Percentiles rank a stretch among this genome's conserved stretches.
phyloP scores from a whole-genome alignment of 2,329 filamentous ascomycete species.

The Colletotrichum sp. region DNA sequence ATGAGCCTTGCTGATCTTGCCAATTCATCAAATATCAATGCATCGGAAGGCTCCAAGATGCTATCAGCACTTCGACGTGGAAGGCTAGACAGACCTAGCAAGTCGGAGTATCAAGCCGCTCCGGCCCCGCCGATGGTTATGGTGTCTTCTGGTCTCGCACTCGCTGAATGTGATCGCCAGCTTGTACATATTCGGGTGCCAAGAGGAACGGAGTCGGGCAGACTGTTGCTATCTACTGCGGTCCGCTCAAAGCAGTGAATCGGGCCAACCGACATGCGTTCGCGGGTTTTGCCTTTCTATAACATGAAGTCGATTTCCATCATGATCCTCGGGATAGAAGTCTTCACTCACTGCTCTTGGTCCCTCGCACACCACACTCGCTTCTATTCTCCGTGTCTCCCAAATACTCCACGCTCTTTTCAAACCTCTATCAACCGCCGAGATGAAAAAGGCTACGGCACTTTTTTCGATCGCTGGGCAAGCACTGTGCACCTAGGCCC shows the following conservation, averaged over 20 bases:
- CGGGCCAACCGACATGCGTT: no score
- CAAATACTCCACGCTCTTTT: neutral
- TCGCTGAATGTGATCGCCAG: neutral
- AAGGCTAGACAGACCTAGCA: rapidly evolving
- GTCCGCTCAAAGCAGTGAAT: neutral
- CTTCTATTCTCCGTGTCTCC: neutral
- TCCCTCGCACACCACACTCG: neutral
- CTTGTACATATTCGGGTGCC: neutral
- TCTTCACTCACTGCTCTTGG: neutral
- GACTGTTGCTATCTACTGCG: neutral
- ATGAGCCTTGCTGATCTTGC: neutral
- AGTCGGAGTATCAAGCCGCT: neutral
- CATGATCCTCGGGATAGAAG: neutral
- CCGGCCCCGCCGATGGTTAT: neutral
- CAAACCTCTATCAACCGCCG: neutral
- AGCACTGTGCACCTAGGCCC: neutral
- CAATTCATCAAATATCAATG: neutral
- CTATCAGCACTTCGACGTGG: rapidly evolving
- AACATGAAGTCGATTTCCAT: neutral
- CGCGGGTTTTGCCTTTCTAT: neutral
- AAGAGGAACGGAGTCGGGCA: neutral
- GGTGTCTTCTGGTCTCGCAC: neutral
- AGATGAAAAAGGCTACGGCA: neutral
- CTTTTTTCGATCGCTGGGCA: rapidly evolving
- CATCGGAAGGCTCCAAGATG: neutral